phyloP scores from a whole-genome alignment of 2,329 filamentous ascomycete genomes.

The Leptoxyphium fumago region DNA sequence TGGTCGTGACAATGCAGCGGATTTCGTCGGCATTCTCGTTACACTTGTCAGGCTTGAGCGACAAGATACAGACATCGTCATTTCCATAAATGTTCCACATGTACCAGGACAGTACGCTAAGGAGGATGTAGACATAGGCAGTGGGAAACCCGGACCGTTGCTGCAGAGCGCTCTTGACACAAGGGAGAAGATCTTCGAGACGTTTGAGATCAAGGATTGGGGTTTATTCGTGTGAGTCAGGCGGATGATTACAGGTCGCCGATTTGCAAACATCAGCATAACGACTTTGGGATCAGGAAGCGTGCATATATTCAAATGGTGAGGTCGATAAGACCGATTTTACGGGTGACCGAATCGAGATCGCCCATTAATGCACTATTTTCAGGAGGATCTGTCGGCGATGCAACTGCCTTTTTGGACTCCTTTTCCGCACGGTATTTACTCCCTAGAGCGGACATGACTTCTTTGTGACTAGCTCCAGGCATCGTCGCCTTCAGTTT shows the following conservation, averaged over 20 bases:
- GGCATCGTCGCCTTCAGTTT: conserved; percentile 43
- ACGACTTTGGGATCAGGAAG: too few species aligned
- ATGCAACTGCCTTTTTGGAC: neutral
- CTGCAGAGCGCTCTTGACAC: conserved; percentile 47
- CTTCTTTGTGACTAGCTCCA: conserved; percentile 44
- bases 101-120: conserved; percentile 59
- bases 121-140: conserved; percentile 53
- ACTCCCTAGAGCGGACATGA: conserved; percentile 53
- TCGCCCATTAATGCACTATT: too few species aligned
- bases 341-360: too few species aligned
- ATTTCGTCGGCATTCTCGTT: conserved; percentile 55
- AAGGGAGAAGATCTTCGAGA: conserved; percentile 57
- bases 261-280: too few species aligned
- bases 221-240: conserved; percentile 42
- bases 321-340: too few species aligned
- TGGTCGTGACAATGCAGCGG: conserved; percentile 31
- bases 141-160: conserved; percentile 50
- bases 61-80: conserved; percentile 64
- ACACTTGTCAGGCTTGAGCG: conserved; percentile 62
- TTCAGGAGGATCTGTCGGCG: too few species aligned
- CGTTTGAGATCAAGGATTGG: conserved; percentile 70
- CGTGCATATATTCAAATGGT: too few species aligned
- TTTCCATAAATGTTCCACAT: conserved; percentile 80
- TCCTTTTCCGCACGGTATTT: conserved; percentile 42
- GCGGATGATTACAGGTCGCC: too few species aligned